Percentiles rank a stretch among this genome's conserved stretches.
These are phyloP conservation scores for Fraxinus cuspidata DNA, from an alignment of 257 asterid species.

Conservation along the genomic window DNA sequence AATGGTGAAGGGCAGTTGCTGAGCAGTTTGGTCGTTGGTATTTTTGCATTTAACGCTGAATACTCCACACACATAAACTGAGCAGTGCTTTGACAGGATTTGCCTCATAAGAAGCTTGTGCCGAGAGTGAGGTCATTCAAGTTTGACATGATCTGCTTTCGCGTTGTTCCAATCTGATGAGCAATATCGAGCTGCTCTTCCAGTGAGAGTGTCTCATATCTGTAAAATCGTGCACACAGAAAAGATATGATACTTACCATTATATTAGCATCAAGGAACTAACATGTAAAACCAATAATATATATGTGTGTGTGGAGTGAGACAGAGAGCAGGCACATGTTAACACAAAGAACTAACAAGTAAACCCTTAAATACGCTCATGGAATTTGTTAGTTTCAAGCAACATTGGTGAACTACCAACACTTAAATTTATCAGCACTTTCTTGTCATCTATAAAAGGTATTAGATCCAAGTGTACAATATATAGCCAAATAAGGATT, in stretches of 20 bases:
- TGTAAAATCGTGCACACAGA: slow-evolving; percentile 35
- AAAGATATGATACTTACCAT: slow-evolving; percentile 3
- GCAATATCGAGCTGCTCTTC: slow-evolving; percentile 89
- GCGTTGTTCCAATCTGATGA: slow-evolving; percentile 86
- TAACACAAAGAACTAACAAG: not conserved
- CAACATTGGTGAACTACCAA: not conserved
- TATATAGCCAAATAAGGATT: not conserved
- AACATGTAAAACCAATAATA: not conserved
- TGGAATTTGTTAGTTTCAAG: not conserved
- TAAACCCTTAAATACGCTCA: not conserved
- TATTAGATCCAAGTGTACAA: not conserved
- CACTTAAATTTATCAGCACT: not conserved
- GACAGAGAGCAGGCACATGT: not conserved
- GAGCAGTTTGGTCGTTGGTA: not conserved
- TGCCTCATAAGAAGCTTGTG: slow-evolving; percentile 75
- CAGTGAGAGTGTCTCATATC: slow-evolving; percentile 80
- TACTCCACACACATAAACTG: not conserved
- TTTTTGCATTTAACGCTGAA: not conserved
- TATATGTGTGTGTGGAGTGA: not conserved
- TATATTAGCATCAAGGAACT: not conserved
- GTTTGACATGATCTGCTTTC: slow-evolving; percentile 77
- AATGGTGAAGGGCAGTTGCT: not conserved
- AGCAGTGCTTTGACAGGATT: not conserved
- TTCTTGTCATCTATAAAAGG: not conserved
- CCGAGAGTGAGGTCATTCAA: slow-evolving; percentile 75